A percentile compares a stretch with the other conserved stretches of the same genome.
phyloP scores from a whole-genome alignment of 805 yeast genomes.

The Saccharomycopsis sp. region DNA sequence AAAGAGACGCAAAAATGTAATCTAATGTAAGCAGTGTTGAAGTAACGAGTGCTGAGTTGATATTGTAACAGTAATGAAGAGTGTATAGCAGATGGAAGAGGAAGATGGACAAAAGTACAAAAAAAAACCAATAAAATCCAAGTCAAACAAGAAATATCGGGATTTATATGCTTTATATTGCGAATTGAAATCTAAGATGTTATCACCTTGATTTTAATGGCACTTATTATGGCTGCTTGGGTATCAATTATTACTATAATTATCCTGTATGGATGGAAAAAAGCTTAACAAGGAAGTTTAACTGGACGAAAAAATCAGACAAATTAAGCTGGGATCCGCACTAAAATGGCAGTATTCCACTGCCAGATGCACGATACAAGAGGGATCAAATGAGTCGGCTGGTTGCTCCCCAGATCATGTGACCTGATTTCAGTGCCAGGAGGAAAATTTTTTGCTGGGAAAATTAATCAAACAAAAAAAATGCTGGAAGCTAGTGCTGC shows the following conservation, averaged over 20 bases:
- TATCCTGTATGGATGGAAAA: not conserved
- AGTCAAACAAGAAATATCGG: not conserved
- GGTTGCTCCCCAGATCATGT: not conserved
- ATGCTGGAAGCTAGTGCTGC: not conserved
- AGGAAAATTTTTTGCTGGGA: not conserved
- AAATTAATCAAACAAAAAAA: not conserved
- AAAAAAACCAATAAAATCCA: not conserved
- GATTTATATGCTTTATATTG: not conserved
- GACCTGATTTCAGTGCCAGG: not conserved
- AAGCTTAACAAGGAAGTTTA: not conserved
- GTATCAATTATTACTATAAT: not conserved
- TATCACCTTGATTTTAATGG: too few relatives aligned
- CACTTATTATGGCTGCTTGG: not conserved
- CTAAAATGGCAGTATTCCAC: not conserved
- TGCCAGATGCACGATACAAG: not conserved
- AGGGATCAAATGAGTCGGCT: not conserved
- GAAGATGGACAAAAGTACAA: not conserved
- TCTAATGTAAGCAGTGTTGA: too few relatives aligned
- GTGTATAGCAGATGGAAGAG: not conserved
- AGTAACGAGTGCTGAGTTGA: too few relatives aligned
- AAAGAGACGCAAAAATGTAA: not conserved
- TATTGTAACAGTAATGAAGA: too few relatives aligned
- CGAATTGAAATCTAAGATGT: not conserved
- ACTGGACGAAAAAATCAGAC: not conserved
- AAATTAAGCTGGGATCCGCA: not conserved